phyloP scores from a whole-genome alignment of 805 yeast genomes.

The Komagataella mondaviorum region DNA sequence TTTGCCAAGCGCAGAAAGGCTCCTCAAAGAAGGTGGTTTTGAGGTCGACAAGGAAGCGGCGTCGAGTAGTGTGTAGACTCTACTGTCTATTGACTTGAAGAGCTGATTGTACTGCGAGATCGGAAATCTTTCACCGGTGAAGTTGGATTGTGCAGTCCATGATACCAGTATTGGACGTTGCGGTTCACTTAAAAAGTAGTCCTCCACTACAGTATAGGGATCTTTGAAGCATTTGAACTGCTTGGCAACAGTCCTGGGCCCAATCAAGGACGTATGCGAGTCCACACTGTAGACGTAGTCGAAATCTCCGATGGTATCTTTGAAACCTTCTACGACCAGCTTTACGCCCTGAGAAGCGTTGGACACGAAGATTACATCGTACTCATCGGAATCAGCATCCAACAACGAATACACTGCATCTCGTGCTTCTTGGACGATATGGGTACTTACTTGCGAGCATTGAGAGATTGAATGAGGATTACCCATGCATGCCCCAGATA shows the following conservation, averaged over 20 bases:
- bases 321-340: constrained; percentile 16
- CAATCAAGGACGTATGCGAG: constrained; percentile 29
- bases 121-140: constrained; percentile 25
- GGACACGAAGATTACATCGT: constrained; percentile 24
- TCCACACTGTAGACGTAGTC: constrained; percentile 16
- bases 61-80: constrained; percentile 20
- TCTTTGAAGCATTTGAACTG: constrained; percentile 6
- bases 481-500: constrained; percentile 14
- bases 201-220: not conserved
- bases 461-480: constrained; percentile 28
- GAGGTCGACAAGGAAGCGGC: constrained; percentile 23
- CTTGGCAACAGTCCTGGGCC: constrained; percentile 18
- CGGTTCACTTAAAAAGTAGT: not conserved
- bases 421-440: constrained; percentile 15
- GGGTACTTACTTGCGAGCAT: constrained; percentile 16
- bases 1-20: constrained; percentile 4
- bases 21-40: constrained; percentile 17
- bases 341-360: constrained; percentile 27
- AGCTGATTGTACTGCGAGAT: constrained; percentile 12
- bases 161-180: constrained; percentile 14
- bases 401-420: constrained; percentile 17
- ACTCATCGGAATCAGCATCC: constrained; percentile 19
- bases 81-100: constrained; percentile 4
- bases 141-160: constrained; percentile 31
- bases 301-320: constrained; percentile 9